A percentile compares a stretch with the other conserved stretches of the same genome.
These are phyloP conservation scores for Globisporangium emineosum DNA, from an alignment of 352 stramenopile species.

Conservation along the genomic window DNA sequence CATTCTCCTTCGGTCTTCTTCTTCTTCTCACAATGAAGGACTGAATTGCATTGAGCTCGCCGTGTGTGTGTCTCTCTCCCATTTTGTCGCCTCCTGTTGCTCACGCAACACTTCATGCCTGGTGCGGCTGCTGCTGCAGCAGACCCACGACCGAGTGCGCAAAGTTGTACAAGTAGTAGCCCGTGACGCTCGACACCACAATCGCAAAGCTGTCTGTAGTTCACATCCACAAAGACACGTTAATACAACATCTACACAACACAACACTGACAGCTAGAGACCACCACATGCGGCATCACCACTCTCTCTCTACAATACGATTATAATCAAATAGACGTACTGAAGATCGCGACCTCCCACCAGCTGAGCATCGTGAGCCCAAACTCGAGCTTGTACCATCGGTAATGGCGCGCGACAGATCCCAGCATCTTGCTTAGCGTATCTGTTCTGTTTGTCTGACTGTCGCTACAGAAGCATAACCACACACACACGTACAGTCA, in stretches of 20 bases:
- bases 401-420: constrained; percentile 63
- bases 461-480: background rate
- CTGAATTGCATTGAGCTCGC: background rate
- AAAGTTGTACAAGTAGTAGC: constrained; percentile 80
- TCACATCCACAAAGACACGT: background rate
- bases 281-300: background rate
- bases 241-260: background rate
- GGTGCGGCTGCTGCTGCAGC: constrained; percentile 25
- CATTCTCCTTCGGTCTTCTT: background rate
- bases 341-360: constrained; percentile 82
- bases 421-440: constrained; percentile 42
- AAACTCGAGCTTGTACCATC: constrained; percentile 88
- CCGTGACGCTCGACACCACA: constrained; percentile 62
- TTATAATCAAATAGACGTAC: constrained; percentile 34
- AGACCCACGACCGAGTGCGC: constrained; percentile 43
- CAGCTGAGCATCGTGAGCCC: constrained; percentile 80
- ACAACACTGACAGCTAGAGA: background rate
- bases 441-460: background rate
- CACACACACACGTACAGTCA: background rate
- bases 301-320: background rate
- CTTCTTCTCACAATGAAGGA: background rate
- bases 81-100: background rate
- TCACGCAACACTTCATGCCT: constrained; percentile 2
- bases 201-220: constrained; percentile 67
- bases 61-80: background rate